phyloP scores from a whole-genome alignment of 768 basidiomycete species.

The Tricholoma furcatifolium region DNA sequence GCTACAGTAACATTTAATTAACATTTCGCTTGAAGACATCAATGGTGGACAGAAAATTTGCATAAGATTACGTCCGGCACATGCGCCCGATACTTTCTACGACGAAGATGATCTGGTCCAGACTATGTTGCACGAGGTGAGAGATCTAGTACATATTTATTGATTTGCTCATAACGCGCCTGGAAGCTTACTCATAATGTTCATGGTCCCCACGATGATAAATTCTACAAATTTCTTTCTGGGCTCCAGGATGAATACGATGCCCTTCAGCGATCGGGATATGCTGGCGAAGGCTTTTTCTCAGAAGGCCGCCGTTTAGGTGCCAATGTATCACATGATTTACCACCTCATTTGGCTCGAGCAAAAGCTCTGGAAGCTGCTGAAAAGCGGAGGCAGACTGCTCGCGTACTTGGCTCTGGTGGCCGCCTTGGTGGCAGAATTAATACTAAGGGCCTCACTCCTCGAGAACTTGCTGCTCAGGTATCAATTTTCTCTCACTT shows the following conservation, averaged over 20 bases:
- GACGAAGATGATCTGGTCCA: constrained; percentile 74
- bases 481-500: constrained; percentile 28
- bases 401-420: constrained; percentile 45
- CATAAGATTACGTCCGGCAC: constrained; percentile 73
- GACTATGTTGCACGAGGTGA: constrained; percentile 90
- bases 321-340: constrained; percentile 60
- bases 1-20: neutral
- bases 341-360: constrained; percentile 64
- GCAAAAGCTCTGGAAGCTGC: constrained; percentile 76
- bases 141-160: constrained; percentile 3
- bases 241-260: constrained; percentile 85
- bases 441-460: constrained; percentile 43
- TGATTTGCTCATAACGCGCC: neutral
- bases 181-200: constrained; percentile 82
- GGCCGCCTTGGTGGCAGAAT: constrained; percentile 56
- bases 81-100: constrained; percentile 66
- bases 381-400: constrained; percentile 60
- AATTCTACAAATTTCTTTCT: constrained; percentile 72
- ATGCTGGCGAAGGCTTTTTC: constrained; percentile 90
- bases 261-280: constrained; percentile 74
- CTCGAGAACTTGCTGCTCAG: constrained; percentile 72
- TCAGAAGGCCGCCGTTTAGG: constrained; percentile 73
- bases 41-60: constrained; percentile 83
- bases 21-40: constrained; percentile 47
- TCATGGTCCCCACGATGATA: constrained; percentile 87